Base-by-base conservation (phyloP, 202 grass and related monocot genomes). In the Dendrocalamus latiflorus region DNA sequence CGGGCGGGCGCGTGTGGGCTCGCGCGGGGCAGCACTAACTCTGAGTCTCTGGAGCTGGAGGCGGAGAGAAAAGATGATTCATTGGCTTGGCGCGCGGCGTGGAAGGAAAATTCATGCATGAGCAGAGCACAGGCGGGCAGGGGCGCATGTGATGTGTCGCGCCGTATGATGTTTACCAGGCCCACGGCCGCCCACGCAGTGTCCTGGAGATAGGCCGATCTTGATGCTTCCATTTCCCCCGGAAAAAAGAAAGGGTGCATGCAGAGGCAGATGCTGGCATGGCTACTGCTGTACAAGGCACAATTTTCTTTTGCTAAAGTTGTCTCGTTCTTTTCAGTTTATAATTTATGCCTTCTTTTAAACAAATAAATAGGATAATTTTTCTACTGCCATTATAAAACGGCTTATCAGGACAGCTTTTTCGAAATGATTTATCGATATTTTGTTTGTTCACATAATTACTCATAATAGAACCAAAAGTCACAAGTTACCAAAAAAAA, bases 61-160 rank as follows among this genome's bases (percentile, higher is more conserved):
- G 12, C 21, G 22, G 9, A 9, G 20, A 9, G 2, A 0, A 53
- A 2, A 25, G 10, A 26, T 5, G 22, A 58, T 58, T 58, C 56
- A 13, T 25, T 6, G 56, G 10, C 9, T 25, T 13, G 56, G 56
- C 4, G 21, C 21, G 22, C 10, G 21, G 22, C 3, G 56, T 22
- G n/a, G 21, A 2, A 17, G 24, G 25, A 30, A 4, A 8, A 33
- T 8, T 33, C 59, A 62, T 8, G 26, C 34, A 5, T 36, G 34
- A 5, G 34, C 26, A 16, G 33, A 30, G 25, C 26, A 16, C 59
- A 17, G 59, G 13, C 14, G 26, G 24, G 2, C 59, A 33, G 58
- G 30, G 58, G 20, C 38, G n/a, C 65, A 55, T 75, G 61, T 76
- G 81, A 10, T 18, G 37, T 68, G 72, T 57, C 70, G 18, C 61